Base-by-base conservation (phyloP, 805 yeast species). In the Torulaspora franciscae region DNA sequence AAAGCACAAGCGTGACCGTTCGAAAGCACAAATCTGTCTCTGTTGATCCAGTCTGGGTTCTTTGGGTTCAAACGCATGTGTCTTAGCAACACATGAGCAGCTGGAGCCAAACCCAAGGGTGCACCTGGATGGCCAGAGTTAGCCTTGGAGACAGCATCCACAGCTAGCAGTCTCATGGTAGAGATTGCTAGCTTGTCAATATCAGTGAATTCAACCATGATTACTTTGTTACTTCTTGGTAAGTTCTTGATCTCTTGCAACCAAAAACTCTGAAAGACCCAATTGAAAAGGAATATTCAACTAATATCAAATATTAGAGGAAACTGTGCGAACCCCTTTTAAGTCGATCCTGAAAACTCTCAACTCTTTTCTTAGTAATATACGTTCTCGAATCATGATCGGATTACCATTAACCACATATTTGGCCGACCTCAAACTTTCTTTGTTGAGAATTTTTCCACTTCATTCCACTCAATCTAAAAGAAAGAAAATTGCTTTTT, bases 81-180 rank as follows among this genome's bases (percentile, higher is more conserved):
- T 68, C 80, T 76, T 80, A 83, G 87, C 53, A 91, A 68, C 46
- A 81, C 83, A 70, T 91, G 97, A 51, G 97, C 95, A 49, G 90
- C 83, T 37, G 97, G 96, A 13, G 99, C 97, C 71, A 91, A 74
- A 53, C 98, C 98, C 79, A 91, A 81, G 61, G 98, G 98, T 43
- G 99, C 98, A 74, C 99, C 99, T 45, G 99, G 99, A 74, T 91
- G 99, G 56, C 99, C 99, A 49, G 96, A 84, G 72, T 91, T 85
- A 61, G 97, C 91, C 70, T 80, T 77, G 48, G 83, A 75, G 51
- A 87, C 95, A 54, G 85, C 81, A 68, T 91, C 99, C 43, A 85
- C 84, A 42, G 98, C 81, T 59, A 91, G 77, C 49, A 83, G 71
- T 74, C 96, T 88, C 73, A 91, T 85, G 58, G 98, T 87, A 75